Conservation (phyloP, 345 rosid species). For the Syzygium aromaticum region DNA sequence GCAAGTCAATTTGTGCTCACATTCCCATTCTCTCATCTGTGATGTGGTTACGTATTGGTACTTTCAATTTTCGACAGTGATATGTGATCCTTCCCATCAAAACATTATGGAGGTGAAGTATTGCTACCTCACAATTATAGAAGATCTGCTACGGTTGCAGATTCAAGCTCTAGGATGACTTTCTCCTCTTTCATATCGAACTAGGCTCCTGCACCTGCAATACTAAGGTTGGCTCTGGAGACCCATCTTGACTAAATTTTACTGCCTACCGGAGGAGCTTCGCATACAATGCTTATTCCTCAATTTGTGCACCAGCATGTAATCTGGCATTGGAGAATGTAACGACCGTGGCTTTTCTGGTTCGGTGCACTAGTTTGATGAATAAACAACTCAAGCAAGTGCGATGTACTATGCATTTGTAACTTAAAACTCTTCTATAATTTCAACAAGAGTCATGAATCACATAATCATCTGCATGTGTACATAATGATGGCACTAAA, state of each 20-base stretch:
- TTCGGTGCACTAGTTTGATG: background rate
- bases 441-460: background rate
- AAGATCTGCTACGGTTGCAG: background rate
- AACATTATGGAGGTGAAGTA: background rate
- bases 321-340: background rate
- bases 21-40: background rate
- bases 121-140: background rate
- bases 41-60: background rate
- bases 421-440: background rate
- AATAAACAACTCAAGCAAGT: background rate
- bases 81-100: background rate
- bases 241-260: background rate
- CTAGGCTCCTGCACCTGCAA: background rate
- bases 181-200: background rate
- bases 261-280: background rate
- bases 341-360: background rate
- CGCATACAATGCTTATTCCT: background rate
- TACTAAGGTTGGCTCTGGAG: background rate
- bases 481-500: background rate
- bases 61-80: background rate
- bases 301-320: background rate
- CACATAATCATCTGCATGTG: background rate
- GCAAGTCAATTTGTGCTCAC: background rate
- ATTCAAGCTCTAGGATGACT: background rate
- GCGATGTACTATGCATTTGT: background rate